Conservation (phyloP, 225 moss, liverwort and hornwort genomes). For the Physcomitrium patens region DNA sequence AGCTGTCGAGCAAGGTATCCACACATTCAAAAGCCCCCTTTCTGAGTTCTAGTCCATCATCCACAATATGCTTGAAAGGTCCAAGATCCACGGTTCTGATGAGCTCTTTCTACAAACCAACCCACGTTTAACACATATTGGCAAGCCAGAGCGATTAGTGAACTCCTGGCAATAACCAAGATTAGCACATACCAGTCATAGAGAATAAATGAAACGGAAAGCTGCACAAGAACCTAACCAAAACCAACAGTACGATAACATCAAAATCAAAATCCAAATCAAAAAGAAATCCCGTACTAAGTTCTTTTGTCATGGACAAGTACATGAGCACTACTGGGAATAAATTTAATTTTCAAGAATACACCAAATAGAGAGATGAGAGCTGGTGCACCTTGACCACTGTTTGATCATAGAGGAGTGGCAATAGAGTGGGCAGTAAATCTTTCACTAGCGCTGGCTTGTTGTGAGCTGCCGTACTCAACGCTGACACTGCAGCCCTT, state of each 20-base stretch:
- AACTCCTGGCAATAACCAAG: too few species aligned
- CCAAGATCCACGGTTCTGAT: slow-evolving; percentile 80
- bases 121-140: not conserved
- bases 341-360: not conserved
- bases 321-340: not conserved
- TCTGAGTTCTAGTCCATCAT: slow-evolving; percentile 80
- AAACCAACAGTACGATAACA: not conserved
- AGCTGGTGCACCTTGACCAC: slow-evolving; percentile 62
- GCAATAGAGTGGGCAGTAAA: slow-evolving; percentile 63
- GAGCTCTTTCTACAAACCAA: slow-evolving; percentile 67
- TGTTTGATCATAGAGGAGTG: slow-evolving; percentile 75
- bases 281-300: not conserved
- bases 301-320: not conserved
- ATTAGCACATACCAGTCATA: not conserved
- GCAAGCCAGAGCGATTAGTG: not conserved
- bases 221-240: not conserved
- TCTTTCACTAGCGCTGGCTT: slow-evolving; percentile 78
- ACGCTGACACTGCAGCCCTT: slow-evolving; percentile 72
- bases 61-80: slow-evolving; percentile 78
- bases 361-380: not conserved
- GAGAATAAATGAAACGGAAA: slow-evolving; percentile 1
- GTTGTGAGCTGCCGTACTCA: slow-evolving; percentile 77
- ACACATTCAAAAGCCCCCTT: slow-evolving; percentile 82
- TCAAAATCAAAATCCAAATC: not conserved
- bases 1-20: slow-evolving; percentile 80